Evolutionary conservation across 805 yeast genomes (phyloP).

Genomic region (Wickerhamomyces mucosus): DNA sequence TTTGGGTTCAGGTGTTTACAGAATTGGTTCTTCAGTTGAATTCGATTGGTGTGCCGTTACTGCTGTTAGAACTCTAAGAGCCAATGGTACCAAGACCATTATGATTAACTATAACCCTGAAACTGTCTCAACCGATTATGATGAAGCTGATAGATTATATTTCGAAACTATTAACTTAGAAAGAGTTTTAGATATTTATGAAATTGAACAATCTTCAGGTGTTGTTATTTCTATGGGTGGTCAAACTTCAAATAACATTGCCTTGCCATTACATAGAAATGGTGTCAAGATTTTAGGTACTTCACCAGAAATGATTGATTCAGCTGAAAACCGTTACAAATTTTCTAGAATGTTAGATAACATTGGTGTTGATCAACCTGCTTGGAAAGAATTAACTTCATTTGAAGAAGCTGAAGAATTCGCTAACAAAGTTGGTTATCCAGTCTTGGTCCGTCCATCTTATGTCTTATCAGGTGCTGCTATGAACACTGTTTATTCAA

Average conservation of each 20-base stretch:
- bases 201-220: conserved; percentile 82
- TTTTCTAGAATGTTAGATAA: conserved; percentile 95
- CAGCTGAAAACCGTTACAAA: conserved; percentile 97
- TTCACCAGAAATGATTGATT: conserved; percentile 95
- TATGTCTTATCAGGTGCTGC: conserved; percentile 98
- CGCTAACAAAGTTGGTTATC: conserved; percentile 85
- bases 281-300: conserved; percentile 94
- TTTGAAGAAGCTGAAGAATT: conserved; percentile 86
- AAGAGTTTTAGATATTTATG: conserved; percentile 90
- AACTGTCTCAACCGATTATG: conserved; percentile 97
- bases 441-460: conserved; percentile 95
- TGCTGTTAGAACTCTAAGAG: conserved; percentile 88
- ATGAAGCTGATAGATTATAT: conserved; percentile 94
- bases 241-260: conserved; percentile 95
- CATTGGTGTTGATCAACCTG: conserved; percentile 97
- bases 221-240: conserved; percentile 98
- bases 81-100: conserved; percentile 78
- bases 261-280: conserved; percentile 84
- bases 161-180: conserved; percentile 93
- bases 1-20: conserved; percentile 95
- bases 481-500: conserved; percentile 91
- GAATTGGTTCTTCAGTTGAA: conserved; percentile 98
- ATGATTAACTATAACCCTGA: conserved; percentile 98
- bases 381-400: conserved; percentile 96
- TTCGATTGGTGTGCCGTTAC: conserved; percentile 99